Evolutionary conservation across 441 rosid genomes (phyloP).

Genomic region (Melastoma candidum): DNA sequence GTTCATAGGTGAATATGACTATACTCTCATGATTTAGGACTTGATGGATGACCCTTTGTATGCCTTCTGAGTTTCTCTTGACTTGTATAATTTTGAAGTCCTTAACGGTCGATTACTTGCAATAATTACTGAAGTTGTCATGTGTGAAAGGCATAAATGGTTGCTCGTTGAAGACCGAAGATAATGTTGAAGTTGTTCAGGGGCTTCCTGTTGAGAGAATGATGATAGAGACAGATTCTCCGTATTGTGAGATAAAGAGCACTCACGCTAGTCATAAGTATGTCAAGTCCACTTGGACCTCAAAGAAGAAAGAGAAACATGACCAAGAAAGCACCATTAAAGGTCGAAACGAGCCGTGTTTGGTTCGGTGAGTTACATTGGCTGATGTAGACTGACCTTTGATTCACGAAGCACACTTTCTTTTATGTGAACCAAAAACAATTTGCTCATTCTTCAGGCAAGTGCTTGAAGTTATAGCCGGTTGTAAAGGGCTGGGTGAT

Average conservation of each 20-base stretch:
- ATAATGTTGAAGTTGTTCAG: constrained; percentile 70
- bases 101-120: too few species aligned
- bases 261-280: constrained; percentile 69
- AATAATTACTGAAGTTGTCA: neutral
- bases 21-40: neutral
- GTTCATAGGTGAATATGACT: constrained; percentile 52
- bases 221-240: constrained; percentile 99
- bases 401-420: constrained; percentile 1
- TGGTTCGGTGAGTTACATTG: constrained; percentile 53
- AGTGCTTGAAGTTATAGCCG: constrained; percentile 92
- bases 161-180: constrained; percentile 78
- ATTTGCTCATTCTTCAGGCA: constrained; percentile 38
- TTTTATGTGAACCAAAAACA: too few species aligned
- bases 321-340: constrained; percentile 61
- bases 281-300: constrained; percentile 69
- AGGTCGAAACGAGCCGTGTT: constrained; percentile 95
- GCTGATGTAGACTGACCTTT: neutral
- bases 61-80: too few species aligned
- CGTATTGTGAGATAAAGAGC: constrained; percentile 83
- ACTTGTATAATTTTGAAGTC: too few species aligned
- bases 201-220: constrained; percentile 71
- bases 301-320: constrained; percentile 90
- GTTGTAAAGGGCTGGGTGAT: constrained; percentile 67
- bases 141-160: constrained; percentile 66
- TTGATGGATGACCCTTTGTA: neutral